Conservation (phyloP, 495 filamentous ascomycete species). For the Talaromyces proteolyticus region DNA sequence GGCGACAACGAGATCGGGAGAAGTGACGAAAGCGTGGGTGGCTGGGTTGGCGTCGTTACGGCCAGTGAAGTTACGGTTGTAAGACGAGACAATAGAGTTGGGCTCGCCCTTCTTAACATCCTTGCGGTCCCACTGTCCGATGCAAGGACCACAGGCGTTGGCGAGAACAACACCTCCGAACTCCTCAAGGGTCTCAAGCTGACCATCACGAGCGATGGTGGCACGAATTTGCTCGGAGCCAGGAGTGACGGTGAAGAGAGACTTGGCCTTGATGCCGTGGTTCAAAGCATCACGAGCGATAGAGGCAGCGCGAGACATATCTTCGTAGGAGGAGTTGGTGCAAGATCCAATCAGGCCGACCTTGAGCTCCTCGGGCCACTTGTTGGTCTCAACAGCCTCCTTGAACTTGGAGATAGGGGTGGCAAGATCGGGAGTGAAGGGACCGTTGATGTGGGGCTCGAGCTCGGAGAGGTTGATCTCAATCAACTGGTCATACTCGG, state of each 20-base stretch:
- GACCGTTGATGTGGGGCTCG: slow-evolving; percentile 98
- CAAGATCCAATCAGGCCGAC: slow-evolving; percentile 92
- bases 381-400: slow-evolving; percentile 86
- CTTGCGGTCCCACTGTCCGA: slow-evolving; percentile 86
- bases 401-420: slow-evolving; percentile 98
- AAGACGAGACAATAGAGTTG: slow-evolving; percentile 94
- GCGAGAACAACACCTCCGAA: slow-evolving; percentile 95
- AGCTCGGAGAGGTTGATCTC: slow-evolving; percentile 93
- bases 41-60: slow-evolving; percentile 99
- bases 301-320: slow-evolving; percentile 92
- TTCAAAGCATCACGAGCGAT: slow-evolving; percentile 92
- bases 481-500: slow-evolving; percentile 93
- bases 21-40: slow-evolving; percentile 97
- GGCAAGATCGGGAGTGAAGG: slow-evolving; percentile 98
- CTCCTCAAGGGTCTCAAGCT: slow-evolving; percentile 94
- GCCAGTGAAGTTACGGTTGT: slow-evolving; percentile 99
- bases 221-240: slow-evolving; percentile 98
- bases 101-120: slow-evolving; percentile 96
- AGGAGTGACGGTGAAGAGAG: slow-evolving; percentile 89
- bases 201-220: slow-evolving; percentile 91
- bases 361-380: slow-evolving; percentile 96
- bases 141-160: slow-evolving; percentile 86
- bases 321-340: slow-evolving; percentile 99
- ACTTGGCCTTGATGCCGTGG: slow-evolving; percentile 92
- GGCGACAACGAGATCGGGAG: slow-evolving; percentile 94